Evolutionary conservation across 2,329 filamentous ascomycete species (phyloP), one percentile per base, ranked within the genome.

Genomic region (Claviceps maximensis): DNA sequence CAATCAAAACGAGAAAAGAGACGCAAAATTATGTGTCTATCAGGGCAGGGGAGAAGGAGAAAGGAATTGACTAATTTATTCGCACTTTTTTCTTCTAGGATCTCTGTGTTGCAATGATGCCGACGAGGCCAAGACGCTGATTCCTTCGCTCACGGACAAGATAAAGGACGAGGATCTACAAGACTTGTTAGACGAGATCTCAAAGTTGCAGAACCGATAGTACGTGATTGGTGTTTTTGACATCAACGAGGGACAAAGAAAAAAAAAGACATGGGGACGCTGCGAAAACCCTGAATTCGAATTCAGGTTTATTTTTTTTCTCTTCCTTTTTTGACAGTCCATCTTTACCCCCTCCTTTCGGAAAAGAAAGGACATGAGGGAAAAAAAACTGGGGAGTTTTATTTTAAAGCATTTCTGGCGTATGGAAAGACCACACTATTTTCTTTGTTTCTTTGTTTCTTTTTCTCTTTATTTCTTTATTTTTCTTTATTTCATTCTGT

Each of bases 101-200:
- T 95, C 88, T 33, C 75, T 98, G 41, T 95, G 89, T 69, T 95
- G 90, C 66, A 90, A 95, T 62, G 86, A 83, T 46, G 86, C 89
- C 54, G 93, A 98, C 65, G 94, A 98, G 71, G 93, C 93, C 56
- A 96, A 95, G 73, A 95, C 89, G 9, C 77, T 98, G 54, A 95
- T 98, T 57, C 94, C 93, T 1, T 95, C 80, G 54, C 70, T 98
- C 50, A 78, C 83, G 61, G 84, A 89, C 69, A 98, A 98, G 73
- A 94, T 97, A 63, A 79, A 79, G 56, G 91, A 97, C 66, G 86
- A 89, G 38, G 88, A 95, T 60, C 72, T 98, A 58, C 85, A 95
- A 69, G 84, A 89, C 57, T 74, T 97, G 54, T 77, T 98, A 54
- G 84, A 95, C 64, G 89, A 98, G 73, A 85, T 97, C 70, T 86